Evolutionary conservation across 345 rosid species (phyloP).

Genomic region (Litchi chinensis): DNA sequence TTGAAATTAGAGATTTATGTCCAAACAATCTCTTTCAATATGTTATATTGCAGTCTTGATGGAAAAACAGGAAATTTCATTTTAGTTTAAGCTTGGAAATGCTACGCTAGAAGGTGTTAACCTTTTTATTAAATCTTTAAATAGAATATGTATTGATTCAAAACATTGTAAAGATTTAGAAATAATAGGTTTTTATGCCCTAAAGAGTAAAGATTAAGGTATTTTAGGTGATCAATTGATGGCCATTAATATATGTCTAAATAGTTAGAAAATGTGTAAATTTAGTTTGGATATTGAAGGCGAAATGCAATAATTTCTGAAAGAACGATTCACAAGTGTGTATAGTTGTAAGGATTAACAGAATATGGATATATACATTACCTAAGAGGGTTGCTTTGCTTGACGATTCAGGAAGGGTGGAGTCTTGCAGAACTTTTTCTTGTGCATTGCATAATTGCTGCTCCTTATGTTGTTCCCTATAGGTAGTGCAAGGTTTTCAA

Average conservation of each 20-base stretch:
- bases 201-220: neutral
- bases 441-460: conserved; percentile 72
- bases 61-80: neutral
- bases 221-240: neutral
- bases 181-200: neutral
- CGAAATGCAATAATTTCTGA: neutral
- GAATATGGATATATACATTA: neutral
- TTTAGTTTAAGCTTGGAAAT: neutral
- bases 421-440: conserved; percentile 82
- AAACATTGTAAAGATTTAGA: neutral
- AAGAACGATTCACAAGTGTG: neutral
- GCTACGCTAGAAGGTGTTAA: too few species aligned
- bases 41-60: neutral
- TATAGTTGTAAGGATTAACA: neutral
- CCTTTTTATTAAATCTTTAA: neutral
- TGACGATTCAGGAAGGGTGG: conserved; percentile 82
- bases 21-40: conserved; percentile 1
- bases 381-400: conserved; percentile 10
- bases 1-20: neutral
- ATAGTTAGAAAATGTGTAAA: neutral
- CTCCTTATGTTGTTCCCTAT: conserved; percentile 95
- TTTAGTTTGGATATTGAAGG: neutral
- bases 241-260: neutral
- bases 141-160: neutral
- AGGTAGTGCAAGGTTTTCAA: conserved; percentile 48